These are phyloP conservation scores for Mycena rosella DNA, from an alignment of 768 basidiomycete species.

Conservation along the genomic window DNA sequence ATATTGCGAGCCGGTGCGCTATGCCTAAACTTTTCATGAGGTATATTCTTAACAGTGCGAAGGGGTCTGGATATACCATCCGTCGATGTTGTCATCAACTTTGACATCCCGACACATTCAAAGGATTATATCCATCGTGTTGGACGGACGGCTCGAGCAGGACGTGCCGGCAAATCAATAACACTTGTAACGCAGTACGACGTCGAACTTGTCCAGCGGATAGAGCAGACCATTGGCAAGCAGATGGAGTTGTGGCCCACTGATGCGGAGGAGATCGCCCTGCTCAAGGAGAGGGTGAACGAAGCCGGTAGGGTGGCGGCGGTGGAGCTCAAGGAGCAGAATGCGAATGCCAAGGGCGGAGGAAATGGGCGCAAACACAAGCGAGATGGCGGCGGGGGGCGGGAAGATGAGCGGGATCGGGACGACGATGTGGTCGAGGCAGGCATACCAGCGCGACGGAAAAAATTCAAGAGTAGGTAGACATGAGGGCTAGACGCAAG, in stretches of 20 bases:
- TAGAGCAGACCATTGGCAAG: slow-evolving; percentile 92
- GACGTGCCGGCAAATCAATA: slow-evolving; percentile 96
- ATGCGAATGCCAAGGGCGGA: slow-evolving; percentile 49
- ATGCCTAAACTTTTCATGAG: background rate
- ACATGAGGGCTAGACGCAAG: background rate
- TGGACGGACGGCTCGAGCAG: slow-evolving; percentile 96
- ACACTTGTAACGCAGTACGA: slow-evolving; percentile 99
- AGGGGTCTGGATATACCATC: slow-evolving; percentile 96
- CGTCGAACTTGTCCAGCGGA: slow-evolving; percentile 94
- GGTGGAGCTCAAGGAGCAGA: slow-evolving; percentile 85
- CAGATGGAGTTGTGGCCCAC: slow-evolving; percentile 92
- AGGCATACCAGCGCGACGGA: slow-evolving; percentile 81
- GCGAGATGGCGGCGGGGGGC: slow-evolving; percentile 60
- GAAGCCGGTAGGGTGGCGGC: slow-evolving; percentile 87
- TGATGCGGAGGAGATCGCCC: slow-evolving; percentile 89
- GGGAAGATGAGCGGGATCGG: slow-evolving; percentile 84
- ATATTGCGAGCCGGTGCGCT: slow-evolving; percentile 90
- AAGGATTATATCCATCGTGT: slow-evolving; percentile 99
- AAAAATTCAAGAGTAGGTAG: slow-evolving; percentile 61
- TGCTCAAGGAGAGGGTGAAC: slow-evolving; percentile 89
- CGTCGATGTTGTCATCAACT: slow-evolving; percentile 98
- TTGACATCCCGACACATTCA: slow-evolving; percentile 96
- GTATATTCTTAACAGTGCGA: slow-evolving; percentile 14
- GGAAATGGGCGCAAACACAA: slow-evolving; percentile 54
- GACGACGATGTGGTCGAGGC: slow-evolving; percentile 96